Conservation (phyloP, 1,284 basidiomycete species). For the Pseudozyma tsukubaensis region DNA sequence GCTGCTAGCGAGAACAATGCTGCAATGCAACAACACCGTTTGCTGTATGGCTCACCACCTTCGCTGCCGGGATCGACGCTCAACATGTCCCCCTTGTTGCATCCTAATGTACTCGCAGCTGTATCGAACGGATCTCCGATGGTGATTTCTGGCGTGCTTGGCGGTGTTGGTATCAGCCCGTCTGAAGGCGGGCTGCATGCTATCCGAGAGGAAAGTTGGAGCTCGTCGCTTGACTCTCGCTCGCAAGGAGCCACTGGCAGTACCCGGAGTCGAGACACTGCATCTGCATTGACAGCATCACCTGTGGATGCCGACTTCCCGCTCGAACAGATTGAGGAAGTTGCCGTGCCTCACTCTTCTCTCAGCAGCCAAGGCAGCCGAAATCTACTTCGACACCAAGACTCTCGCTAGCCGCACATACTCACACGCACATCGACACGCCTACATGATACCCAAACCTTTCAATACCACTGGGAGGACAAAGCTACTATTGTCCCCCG, state of each 20-base stretch:
- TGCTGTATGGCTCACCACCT: conserved; percentile 9
- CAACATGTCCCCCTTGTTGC: conserved; percentile 22
- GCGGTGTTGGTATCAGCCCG: conserved; percentile 29
- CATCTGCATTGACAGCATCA: conserved; percentile 20
- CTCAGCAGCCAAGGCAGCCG: conserved; percentile 3
- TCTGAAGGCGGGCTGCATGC: conserved; percentile 49
- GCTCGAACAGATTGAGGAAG: conserved; percentile 28
- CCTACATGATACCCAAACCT: too few relatives aligned
- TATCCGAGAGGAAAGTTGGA: conserved; percentile 57
- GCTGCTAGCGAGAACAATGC: conserved; percentile 18
- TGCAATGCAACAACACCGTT: conserved; percentile 14
- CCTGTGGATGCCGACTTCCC: conserved; percentile 28
- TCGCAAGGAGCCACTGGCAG: conserved; percentile 25
- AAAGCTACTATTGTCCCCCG: too few relatives aligned
- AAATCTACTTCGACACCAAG: background rate
- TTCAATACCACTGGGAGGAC: too few relatives aligned
- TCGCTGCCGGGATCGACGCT: conserved; percentile 10
- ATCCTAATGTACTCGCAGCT: conserved; percentile 21
- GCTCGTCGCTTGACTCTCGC: conserved; percentile 38
- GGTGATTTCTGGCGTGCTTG: conserved; percentile 14
- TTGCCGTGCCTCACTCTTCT: conserved; percentile 15
- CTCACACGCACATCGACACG: background rate
- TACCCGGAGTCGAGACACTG: conserved; percentile 24
- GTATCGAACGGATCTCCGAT: conserved; percentile 11
- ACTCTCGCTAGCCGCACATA: background rate